Percentiles rank a stretch among this genome's conserved stretches.
These are phyloP conservation scores for Capsicum baccatum DNA, from an alignment of 257 asterid species.

Conservation along the genomic window DNA sequence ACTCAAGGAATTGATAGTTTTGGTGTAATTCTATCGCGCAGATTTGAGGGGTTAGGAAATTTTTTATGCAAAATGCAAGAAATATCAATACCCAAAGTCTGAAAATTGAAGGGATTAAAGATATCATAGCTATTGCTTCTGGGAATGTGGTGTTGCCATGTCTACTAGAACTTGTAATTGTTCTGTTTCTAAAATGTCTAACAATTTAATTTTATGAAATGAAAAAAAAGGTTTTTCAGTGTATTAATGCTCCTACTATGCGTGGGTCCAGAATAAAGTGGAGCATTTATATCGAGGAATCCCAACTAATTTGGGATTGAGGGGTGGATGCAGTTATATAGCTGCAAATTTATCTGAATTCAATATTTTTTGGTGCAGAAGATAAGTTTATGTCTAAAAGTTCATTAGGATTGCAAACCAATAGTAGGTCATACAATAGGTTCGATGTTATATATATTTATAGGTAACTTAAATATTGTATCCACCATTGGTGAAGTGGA, in stretches of 20 bases:
- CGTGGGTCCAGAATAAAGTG: neutral
- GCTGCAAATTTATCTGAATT: neutral
- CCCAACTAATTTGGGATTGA: conserved; percentile 4
- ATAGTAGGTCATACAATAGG: neutral
- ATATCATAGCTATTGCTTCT: conserved; percentile 92
- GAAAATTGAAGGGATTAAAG: conserved; percentile 77
- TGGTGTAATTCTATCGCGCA: conserved; percentile 22
- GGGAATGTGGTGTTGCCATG: conserved; percentile 99
- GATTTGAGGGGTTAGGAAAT: conserved; percentile 57
- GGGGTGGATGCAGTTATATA: too few species aligned
- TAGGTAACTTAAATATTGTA: neutral
- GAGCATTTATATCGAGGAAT: neutral
- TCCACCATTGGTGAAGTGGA: neutral
- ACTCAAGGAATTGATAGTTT: conserved; percentile 4
- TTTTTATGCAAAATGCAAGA: conserved; percentile 60
- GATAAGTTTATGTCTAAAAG: neutral
- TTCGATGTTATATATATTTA: neutral
- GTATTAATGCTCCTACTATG: too few species aligned
- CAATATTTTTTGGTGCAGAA: neutral
- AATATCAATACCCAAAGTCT: conserved; percentile 52
- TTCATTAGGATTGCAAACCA: neutral
- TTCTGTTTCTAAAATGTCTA: conserved; percentile 22
- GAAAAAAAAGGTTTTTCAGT: too few species aligned
- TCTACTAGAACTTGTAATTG: conserved; percentile 88
- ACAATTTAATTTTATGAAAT: neutral